Evolutionary conservation across 306 rosid species (phyloP).

Genomic region (Dalbergia oliveri): DNA sequence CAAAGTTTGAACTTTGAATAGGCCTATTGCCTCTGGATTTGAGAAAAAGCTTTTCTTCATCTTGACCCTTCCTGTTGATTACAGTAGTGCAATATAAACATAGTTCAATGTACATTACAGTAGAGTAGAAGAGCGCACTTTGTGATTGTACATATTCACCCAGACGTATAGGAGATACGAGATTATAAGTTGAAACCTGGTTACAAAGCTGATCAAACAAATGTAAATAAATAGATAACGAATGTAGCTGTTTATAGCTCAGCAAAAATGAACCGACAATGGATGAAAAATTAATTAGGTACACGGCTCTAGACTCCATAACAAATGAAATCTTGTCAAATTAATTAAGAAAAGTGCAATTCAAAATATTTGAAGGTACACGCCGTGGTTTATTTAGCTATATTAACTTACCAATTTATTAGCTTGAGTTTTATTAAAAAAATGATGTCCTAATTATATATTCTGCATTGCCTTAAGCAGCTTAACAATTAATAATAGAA

Average conservation of each 20-base stretch:
- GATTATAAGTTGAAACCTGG: not conserved
- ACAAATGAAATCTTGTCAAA: not conserved
- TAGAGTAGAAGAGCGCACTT: not conserved
- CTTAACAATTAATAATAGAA: not conserved
- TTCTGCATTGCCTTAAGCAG: constrained; percentile 21
- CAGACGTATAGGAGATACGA: not conserved
- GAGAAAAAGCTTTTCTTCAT: constrained; percentile 41
- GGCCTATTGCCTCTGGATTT: constrained; percentile 43
- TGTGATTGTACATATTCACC: no score
- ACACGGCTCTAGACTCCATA: not conserved
- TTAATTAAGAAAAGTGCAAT: constrained; percentile 11
- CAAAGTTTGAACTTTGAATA: constrained; percentile 41
- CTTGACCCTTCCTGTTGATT: constrained; percentile 41
- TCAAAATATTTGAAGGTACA: not conserved
- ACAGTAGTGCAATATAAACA: not conserved
- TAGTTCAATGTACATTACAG: not conserved
- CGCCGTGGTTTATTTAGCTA: not conserved
- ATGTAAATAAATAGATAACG: not conserved
- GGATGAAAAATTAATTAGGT: not conserved
- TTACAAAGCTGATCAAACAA: not conserved
- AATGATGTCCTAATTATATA: not conserved
- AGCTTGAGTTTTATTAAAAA: not conserved
- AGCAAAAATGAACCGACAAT: not conserved
- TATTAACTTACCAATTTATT: not conserved
- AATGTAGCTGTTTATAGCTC: not conserved